Evolutionary conservation across 2,329 filamentous ascomycete genomes (phyloP).

Genomic region (Drechslerella dactyloides): DNA sequence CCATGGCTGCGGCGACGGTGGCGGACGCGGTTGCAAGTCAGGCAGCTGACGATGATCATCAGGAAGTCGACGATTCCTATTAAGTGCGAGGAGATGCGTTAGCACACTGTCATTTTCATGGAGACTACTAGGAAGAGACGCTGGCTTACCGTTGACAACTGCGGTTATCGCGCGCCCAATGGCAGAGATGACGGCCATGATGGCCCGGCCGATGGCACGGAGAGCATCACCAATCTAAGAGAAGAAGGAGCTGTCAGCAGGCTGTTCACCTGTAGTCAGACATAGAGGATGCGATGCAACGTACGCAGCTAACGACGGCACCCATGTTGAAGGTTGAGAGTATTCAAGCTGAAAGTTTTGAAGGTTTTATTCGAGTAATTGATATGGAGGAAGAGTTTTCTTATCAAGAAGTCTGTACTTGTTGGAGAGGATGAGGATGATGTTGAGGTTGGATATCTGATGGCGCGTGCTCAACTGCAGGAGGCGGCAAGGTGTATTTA

Average conservation of each 20-base stretch:
- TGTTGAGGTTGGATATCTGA: too few relatives aligned
- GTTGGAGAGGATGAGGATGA: too few relatives aligned
- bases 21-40: conserved; percentile 45
- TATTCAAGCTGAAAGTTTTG: too few relatives aligned
- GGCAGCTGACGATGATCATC: conserved; percentile 48
- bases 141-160: conserved; percentile 38
- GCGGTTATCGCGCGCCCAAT: conserved; percentile 42
- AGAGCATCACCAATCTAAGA: conserved; percentile 38
- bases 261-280: not conserved
- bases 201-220: conserved; percentile 38
- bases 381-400: too few relatives aligned
- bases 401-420: too few relatives aligned
- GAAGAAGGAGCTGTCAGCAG: not conserved
- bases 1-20: conserved; percentile 18
- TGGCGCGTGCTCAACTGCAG: too few relatives aligned
- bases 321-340: conserved; percentile 22
- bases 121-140: not conserved
- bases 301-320: conserved; percentile 45
- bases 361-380: too few relatives aligned
- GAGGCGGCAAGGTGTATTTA: too few relatives aligned
- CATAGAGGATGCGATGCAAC: not conserved
- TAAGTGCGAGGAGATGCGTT: not conserved
- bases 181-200: conserved; percentile 45
- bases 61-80: conserved; percentile 46
- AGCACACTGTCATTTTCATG: not conserved